phyloP scores from a whole-genome alignment of 2,329 filamentous ascomycete genomes.

The Aspergillus persii region DNA sequence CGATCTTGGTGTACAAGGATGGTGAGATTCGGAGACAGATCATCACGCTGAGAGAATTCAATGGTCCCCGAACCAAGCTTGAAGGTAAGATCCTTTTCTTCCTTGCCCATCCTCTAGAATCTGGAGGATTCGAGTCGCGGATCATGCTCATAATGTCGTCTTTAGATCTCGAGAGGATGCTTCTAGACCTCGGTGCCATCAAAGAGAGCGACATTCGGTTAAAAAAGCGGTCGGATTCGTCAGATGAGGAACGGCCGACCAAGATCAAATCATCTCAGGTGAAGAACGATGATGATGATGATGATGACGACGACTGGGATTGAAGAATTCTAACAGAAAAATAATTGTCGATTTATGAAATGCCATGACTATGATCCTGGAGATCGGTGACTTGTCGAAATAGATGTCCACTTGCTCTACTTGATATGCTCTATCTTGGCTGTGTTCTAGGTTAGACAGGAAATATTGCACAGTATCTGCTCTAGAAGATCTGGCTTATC shows the following conservation, averaged over 20 bases:
- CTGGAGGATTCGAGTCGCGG: background rate
- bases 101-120: background rate
- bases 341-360: background rate
- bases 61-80: slow-evolving; percentile 68
- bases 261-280: slow-evolving; percentile 47
- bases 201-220: slow-evolving; percentile 76
- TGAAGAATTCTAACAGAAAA: slow-evolving; percentile 30
- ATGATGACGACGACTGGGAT: slow-evolving; percentile 60
- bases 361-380: background rate
- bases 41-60: slow-evolving; percentile 79
- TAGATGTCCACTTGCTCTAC: background rate
- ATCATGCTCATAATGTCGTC: background rate
- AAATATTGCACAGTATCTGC: background rate
- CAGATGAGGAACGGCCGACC: slow-evolving; percentile 53
- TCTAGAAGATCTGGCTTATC: background rate
- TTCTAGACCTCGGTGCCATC: slow-evolving; percentile 80
- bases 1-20: slow-evolving; percentile 86
- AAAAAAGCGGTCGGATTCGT: slow-evolving; percentile 56
- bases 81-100: slow-evolving; percentile 38
- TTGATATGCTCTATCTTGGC: background rate
- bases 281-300: slow-evolving; percentile 47
- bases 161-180: slow-evolving; percentile 70
- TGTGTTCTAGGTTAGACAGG: background rate
- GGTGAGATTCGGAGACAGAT: slow-evolving; percentile 89
- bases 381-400: background rate